These are phyloP conservation scores for Artemisia annua DNA, from an alignment of 129 eudicot species.

Conservation along the genomic window DNA sequence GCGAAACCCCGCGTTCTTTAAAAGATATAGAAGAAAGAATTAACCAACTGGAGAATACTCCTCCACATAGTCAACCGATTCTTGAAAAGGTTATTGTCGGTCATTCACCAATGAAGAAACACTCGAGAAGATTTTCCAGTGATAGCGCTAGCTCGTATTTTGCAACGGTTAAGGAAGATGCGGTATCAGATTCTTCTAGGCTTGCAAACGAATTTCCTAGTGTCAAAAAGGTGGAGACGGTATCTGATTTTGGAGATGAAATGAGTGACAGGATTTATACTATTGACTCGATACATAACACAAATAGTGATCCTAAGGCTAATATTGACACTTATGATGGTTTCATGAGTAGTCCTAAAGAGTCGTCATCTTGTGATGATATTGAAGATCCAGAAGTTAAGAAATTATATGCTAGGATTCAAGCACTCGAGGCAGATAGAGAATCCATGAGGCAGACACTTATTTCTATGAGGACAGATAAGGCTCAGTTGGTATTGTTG, in stretches of 20 bases:
- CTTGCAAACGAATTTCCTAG: conserved; percentile 34
- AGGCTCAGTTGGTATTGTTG: too few relatives aligned
- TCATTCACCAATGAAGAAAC: conserved; percentile 69
- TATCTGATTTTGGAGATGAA: conserved; percentile 79
- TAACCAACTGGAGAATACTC: conserved; percentile 64
- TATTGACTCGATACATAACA: conserved; percentile 64
- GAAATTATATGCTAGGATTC: too few relatives aligned
- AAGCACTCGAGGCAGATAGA: too few relatives aligned
- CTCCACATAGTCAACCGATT: conserved; percentile 55
- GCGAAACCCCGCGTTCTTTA: conserved; percentile 75
- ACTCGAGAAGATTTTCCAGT: conserved; percentile 56
- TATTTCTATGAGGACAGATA: too few relatives aligned
- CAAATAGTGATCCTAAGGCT: conserved; percentile 55
- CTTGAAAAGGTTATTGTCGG: conserved; percentile 81
- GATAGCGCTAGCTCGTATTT: conserved; percentile 46
- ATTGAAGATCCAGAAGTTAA: too few relatives aligned
- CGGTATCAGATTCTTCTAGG: conserved; percentile 5
- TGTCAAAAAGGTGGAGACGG: conserved; percentile 52
- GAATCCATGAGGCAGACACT: too few relatives aligned
- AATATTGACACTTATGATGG: conserved; percentile 38
- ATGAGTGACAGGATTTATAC: conserved; percentile 82
- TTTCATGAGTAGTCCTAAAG: too few relatives aligned
- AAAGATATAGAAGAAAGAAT: conserved; percentile 75
- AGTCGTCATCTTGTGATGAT: too few relatives aligned
- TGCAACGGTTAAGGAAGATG: conserved; percentile 53